A percentile compares a stretch with the other conserved stretches of the same genome.
phyloP scores from a whole-genome alignment of 2,329 filamentous ascomycete species.

The Macroventuria anomochaeta region DNA sequence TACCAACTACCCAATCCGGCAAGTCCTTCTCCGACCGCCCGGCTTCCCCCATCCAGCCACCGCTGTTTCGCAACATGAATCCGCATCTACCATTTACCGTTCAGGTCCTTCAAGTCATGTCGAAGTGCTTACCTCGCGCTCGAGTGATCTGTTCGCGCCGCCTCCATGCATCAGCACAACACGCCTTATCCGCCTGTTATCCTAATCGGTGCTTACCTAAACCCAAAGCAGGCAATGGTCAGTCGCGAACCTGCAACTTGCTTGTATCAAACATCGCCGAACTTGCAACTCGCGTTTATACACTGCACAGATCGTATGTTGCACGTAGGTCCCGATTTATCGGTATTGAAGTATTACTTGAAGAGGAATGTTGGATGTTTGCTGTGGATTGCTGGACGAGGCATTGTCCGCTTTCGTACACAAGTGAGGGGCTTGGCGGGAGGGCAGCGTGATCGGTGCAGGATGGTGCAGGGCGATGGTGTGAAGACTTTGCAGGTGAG shows the following conservation, averaged over 20 bases:
- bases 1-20: not conserved
- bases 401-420: slow-evolving; percentile 29
- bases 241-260: no score
- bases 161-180: not conserved
- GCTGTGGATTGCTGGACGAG: slow-evolving; percentile 31
- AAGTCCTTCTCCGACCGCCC: not conserved
- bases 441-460: not conserved
- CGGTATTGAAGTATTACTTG: slow-evolving; percentile 12
- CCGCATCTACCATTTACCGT: not conserved
- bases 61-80: not conserved
- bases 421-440: slow-evolving; percentile 3
- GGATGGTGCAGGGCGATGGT: not conserved
- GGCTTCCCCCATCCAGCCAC: not conserved
- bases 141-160: slow-evolving; percentile 2
- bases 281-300: not conserved
- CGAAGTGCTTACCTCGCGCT: not conserved
- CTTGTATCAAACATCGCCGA: not conserved
- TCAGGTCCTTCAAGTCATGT: not conserved
- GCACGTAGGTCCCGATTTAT: not conserved
- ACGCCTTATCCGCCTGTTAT: not conserved
- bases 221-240: slow-evolving; percentile 17
- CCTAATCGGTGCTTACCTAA: not conserved
- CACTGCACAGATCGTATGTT: not conserved
- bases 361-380: slow-evolving; percentile 16
- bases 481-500: not conserved